These are phyloP conservation scores for Amaranthus tricolor DNA, from an alignment of 179 eudicot species.

Conservation along the genomic window DNA sequence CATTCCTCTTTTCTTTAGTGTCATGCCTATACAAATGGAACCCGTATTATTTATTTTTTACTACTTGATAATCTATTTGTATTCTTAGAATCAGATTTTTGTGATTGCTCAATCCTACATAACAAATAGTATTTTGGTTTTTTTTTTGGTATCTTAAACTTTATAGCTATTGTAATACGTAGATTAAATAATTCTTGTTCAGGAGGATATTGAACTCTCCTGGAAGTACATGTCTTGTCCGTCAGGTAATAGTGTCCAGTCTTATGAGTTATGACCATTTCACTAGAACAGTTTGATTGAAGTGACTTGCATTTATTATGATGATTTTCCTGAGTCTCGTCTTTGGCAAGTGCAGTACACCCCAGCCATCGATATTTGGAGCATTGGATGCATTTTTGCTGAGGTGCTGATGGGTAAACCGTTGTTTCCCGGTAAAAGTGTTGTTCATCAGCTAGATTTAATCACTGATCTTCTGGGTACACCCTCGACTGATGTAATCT, in stretches of 20 bases:
- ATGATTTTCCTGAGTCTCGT: constrained; percentile 24
- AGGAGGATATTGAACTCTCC: constrained; percentile 69
- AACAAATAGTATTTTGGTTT: neutral
- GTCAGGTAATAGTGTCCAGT: constrained; percentile 61
- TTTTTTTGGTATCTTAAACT: constrained; percentile 3
- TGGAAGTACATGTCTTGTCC: constrained; percentile 62
- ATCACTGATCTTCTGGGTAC: constrained; percentile 94
- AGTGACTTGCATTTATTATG: constrained; percentile 16
- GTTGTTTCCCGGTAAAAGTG: constrained; percentile 93
- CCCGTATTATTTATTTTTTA: neutral
- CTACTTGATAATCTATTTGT: neutral
- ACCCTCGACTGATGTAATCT: constrained; percentile 67
- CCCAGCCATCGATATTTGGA: constrained; percentile 94
- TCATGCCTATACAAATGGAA: neutral
- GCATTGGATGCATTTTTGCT: constrained; percentile 94
- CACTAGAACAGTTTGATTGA: constrained; percentile 29
- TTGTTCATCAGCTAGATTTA: constrained; percentile 86
- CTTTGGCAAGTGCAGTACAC: constrained; percentile 67
- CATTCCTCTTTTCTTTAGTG: neutral
- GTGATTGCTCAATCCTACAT: neutral
- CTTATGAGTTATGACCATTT: constrained; percentile 22
- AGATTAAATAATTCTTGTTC: constrained; percentile 74
- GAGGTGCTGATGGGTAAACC: constrained; percentile 88
- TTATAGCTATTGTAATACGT: constrained; percentile 38
- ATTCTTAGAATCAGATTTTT: neutral